Conservation (phyloP, 2,329 filamentous ascomycete genomes). For the Sporothrix sp. region DNA sequence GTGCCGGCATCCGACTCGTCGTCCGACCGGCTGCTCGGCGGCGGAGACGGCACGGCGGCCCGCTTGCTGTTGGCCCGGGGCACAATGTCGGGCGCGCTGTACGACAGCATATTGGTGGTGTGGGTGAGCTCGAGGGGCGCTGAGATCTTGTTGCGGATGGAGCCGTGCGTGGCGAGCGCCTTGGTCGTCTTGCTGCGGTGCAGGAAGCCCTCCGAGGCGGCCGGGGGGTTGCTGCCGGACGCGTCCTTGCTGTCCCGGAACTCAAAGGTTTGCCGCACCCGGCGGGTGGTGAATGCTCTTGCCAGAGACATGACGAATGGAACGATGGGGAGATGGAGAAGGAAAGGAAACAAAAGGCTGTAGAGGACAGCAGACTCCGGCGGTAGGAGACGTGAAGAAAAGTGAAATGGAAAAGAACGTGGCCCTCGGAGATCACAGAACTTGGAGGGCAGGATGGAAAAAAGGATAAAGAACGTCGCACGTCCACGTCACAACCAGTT, state of each 20-base stretch:
- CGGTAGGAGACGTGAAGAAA: too few relatives aligned
- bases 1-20: conserved; percentile 63
- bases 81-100: conserved; percentile 80
- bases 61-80: conserved; percentile 29
- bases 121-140: conserved; percentile 77
- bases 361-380: background rate
- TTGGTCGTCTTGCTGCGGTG: conserved; percentile 44
- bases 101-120: conserved; percentile 92
- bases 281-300: conserved; percentile 62
- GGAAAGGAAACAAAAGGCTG: conserved; percentile 1
- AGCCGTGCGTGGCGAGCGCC: conserved; percentile 31
- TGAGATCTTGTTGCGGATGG: conserved; percentile 67
- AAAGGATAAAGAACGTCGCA: conserved; percentile 1
- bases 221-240: background rate
- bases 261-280: conserved; percentile 47
- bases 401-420: background rate
- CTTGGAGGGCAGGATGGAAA: background rate
- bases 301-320: conserved; percentile 37
- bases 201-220: conserved; percentile 26
- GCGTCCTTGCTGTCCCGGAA: conserved; percentile 29
- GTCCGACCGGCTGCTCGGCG: conserved; percentile 42
- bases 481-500: conserved; percentile 17
- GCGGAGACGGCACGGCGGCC: conserved; percentile 30
- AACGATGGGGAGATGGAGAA: background rate
- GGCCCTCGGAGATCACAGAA: background rate